Evolutionary conservation across 495 filamentous ascomycete genomes (phyloP), one percentile per base, ranked within the genome.

Genomic region (Podospora bellae-mahoneyi): DNA sequence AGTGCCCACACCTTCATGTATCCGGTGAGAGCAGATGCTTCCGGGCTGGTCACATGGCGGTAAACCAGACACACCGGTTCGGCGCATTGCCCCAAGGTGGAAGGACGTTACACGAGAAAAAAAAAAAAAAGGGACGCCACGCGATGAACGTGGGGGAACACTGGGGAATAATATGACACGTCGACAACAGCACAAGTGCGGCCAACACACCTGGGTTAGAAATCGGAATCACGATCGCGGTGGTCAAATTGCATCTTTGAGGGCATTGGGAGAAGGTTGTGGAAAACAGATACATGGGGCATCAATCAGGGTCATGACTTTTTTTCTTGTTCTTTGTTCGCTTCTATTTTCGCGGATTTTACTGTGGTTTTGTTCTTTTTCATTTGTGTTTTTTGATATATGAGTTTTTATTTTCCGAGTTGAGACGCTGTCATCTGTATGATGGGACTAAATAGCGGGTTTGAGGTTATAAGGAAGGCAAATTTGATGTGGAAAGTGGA

Each of bases 221-320:
- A 16, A 16, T 26, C 30, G 34, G 34, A 39, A 19, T 26, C 39
- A 48, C 9, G 61, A 32, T 18, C 61, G 19, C 4, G 61, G 13
- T 28, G 26, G 26, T 61, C 30, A 30, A 13, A 61, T 61, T 20
- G 59, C 59, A 61, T 61, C 57, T 66, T 65, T 28, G 20, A 0
- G 16, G 59, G 23, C n/a, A 19, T 58, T 20, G 59, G 59, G 59
- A 61, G 30, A 61, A 23, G 48, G 27, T 62, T 65, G 58, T 58
- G 65, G 55, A 64, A 57, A 26, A 48, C 39, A 34, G 26, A 66
- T 66, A 69, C 64, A 69, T 15, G 59, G 60, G 44, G 23, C 23
- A 23, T 23, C 23, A 5, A 48, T 48, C 39, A 48, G 39, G 39
- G 39, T 48, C 39, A 48, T 48, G 39, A 48, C 2, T 13, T 18